Base-by-base conservation (phyloP, 2,329 filamentous ascomycete species). In the Aspergillus puulaauensis region DNA sequence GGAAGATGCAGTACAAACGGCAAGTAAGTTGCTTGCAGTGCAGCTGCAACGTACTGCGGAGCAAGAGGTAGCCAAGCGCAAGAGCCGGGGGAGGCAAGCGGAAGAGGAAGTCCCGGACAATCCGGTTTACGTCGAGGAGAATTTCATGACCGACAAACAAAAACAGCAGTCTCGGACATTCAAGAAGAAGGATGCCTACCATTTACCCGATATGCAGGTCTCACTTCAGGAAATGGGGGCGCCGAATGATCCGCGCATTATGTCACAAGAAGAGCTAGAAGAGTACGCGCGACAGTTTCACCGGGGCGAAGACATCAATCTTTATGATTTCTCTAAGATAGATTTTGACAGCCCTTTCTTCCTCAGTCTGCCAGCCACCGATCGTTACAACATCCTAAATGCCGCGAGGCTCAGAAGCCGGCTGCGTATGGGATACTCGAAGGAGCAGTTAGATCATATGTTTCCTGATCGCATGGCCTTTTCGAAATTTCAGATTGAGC, bases 381-480 rank as follows among this genome's bases (percentile, higher is more conserved):
- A 99, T 77, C 86, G 93, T 49, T 99, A 99, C 79, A 98, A 98
- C 67, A 99, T 99, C 53, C 78, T 99, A 21, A 99, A 99, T 70
- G 95, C 96, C 1, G 95, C 96, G 2, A 84, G 95, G 60, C 72
- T 99, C 60, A 83, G 95, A 56, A 96, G 91, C 73, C 84, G 95
- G 53, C 80, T 99, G 68, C 86, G 95, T 70, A 96, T 99, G 93
- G 95, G 95, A 0, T 85, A 96, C 67, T 96, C 91, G 56, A 98
- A 98, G 74, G 93, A 99, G 63, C 95, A 99, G 75, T 77, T 99
- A 14, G 93, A 98, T 65, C 85, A 83, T 46, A 99, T 99, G 95
- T 99, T 99, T 71, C 93, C 95, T 0, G 90, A 99, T 72, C 86
- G 95, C 24, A 97, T 99, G 92, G 95, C 89, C 0, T 99, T 99